Evolutionary conservation across 805 yeast species (phyloP), one percentile per base, ranked within the genome.

Genomic region (Lachancea quebecensis): DNA sequence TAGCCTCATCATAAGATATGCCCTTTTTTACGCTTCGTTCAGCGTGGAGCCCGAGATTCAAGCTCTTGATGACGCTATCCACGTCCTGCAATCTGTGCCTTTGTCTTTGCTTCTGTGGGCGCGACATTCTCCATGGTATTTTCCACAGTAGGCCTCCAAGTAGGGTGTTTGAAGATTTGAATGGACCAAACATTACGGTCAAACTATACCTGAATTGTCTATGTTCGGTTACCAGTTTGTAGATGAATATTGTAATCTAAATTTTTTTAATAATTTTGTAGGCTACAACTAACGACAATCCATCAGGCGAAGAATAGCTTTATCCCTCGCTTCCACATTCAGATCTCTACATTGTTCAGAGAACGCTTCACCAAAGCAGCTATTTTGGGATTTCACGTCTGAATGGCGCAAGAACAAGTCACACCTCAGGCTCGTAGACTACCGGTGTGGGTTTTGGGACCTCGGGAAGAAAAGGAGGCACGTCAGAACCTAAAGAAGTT

Each of bases 31-130:
- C 55, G 30, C 58, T 49, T 34, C 60, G 52, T 34, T 50, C 45
- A 7, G 57, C 45, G 41, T 63, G 66, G 18, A 64, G 45, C 7
- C 68, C 68, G 40, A 58, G 31, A 10, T 58, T 60, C 29, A 62
- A 31, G 38, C 49, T 58, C 40, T 79, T 82, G 49, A 93, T 78
- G 52, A 85, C 90, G 14, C 73, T 58, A 69, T 93, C 99, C 41
- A 93, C 97, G 36, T 69, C 69, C 62, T 77, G 79, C 77, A 93
- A 74, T 67, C 99, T 79, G 51, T 77, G 74, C 70, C 97, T 78
- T 62, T 87, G 89, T 60, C 98, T 76, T 49, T 74, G 75, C 66
- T 93, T 93, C 61, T 89, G 96, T 10, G 75, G 78, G 31, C 73
- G 69, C 2, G 96, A 85, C 75, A 91, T 71, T 50, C 86, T 76